A percentile compares a stretch with the other conserved stretches of the same genome.
phyloP scores from a whole-genome alignment of 768 basidiomycete species.

The Phallus indusiatus region DNA sequence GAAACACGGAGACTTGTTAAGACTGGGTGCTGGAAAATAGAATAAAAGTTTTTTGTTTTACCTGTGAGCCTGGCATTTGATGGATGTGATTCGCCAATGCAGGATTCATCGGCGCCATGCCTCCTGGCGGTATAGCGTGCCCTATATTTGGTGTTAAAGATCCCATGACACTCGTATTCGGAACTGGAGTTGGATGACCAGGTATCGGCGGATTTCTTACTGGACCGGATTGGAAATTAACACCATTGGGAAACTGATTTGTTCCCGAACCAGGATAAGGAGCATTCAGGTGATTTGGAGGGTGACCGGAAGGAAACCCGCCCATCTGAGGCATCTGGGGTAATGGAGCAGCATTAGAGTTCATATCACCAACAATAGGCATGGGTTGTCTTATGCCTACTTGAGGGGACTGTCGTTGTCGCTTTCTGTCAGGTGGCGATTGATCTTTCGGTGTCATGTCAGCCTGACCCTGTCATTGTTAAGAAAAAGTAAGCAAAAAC shows the following conservation, averaged over 20 bases:
- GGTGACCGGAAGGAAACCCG: slow-evolving; percentile 24
- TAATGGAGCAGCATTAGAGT: slow-evolving; percentile 10
- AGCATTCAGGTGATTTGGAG: slow-evolving; percentile 22
- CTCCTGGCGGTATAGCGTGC: slow-evolving; percentile 24
- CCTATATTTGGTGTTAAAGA: slow-evolving; percentile 21
- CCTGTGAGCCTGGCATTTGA: slow-evolving; percentile 30
- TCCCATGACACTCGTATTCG: slow-evolving; percentile 19
- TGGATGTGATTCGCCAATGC: slow-evolving; percentile 24
- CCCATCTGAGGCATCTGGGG: slow-evolving; percentile 29
- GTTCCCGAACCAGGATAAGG: slow-evolving; percentile 23
- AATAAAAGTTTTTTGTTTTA: slow-evolving; percentile 15
- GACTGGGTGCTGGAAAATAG: not conserved
- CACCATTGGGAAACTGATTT: slow-evolving; percentile 30
- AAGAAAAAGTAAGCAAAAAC: too few relatives aligned
- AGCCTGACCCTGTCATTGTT: slow-evolving; percentile 34
- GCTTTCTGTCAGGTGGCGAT: slow-evolving; percentile 51
- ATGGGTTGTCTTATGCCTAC: slow-evolving; percentile 27
- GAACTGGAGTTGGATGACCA: slow-evolving; percentile 18
- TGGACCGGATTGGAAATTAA: slow-evolving; percentile 23
- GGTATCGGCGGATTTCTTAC: slow-evolving; percentile 29
- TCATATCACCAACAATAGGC: not conserved
- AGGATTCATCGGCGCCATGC: slow-evolving; percentile 25
- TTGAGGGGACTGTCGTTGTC: slow-evolving; percentile 38
- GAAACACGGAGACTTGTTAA: too few relatives aligned
- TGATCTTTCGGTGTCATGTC: slow-evolving; percentile 37